These are phyloP conservation scores for Viridothelium virens DNA, from an alignment of 495 filamentous ascomycete species.

Conservation along the genomic window DNA sequence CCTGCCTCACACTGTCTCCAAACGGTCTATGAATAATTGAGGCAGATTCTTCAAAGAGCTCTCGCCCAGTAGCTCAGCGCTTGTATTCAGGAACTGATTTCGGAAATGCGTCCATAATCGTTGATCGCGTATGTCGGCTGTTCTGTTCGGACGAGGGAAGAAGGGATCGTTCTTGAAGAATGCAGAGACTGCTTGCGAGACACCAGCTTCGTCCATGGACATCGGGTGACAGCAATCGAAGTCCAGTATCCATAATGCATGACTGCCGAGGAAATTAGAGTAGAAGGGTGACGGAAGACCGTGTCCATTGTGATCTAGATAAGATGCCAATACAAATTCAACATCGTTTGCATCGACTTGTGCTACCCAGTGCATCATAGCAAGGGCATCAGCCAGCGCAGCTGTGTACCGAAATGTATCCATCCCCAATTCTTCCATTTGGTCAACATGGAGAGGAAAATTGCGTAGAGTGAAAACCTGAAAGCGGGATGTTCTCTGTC, in stretches of 20 bases:
- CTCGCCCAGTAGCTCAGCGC: not conserved
- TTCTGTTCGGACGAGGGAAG: conserved; percentile 22
- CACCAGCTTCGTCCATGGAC: conserved; percentile 22
- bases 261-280: conserved; percentile 4
- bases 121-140: not conserved
- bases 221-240: conserved; percentile 26
- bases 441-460: conserved; percentile 21
- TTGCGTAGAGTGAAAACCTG: conserved; percentile 26
- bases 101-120: not conserved
- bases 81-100: not conserved
- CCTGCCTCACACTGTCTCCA: not conserved
- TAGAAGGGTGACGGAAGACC: not conserved
- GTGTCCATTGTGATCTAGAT: not conserved
- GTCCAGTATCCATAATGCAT: conserved; percentile 29
- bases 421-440: conserved; percentile 22
- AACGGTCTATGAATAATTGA: not conserved
- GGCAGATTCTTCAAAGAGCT: not conserved
- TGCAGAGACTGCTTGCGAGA: conserved; percentile 21
- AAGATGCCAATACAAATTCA: conserved; percentile 28
- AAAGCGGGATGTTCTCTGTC: conserved; percentile 18
- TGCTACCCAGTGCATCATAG: conserved; percentile 27
- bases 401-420: conserved; percentile 14
- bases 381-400: conserved; percentile 29
- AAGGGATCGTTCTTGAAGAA: conserved; percentile 30
- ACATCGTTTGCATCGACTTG: conserved; percentile 29